Conservation (phyloP, 192 early-diverging fungal genomes). For the Powellomyces hirtus region DNA sequence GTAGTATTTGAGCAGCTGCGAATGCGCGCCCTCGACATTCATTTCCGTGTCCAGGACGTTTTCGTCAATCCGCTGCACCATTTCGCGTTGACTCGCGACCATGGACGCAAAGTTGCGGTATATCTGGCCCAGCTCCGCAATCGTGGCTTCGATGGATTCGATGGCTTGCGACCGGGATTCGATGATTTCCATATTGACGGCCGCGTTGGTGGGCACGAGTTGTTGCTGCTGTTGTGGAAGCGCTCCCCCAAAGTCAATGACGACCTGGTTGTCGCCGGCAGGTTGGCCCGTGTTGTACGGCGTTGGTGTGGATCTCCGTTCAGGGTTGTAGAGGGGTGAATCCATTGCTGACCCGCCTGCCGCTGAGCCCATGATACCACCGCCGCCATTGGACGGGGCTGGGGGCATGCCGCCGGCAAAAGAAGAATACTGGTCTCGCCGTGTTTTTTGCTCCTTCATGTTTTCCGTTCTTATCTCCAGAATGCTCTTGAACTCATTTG, state of each 20-base stretch:
- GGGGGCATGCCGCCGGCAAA: slow-evolving; percentile 30
- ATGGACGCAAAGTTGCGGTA: slow-evolving; percentile 84
- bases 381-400: background rate
- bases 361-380: slow-evolving; percentile 5
- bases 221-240: slow-evolving; percentile 55
- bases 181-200: slow-evolving; percentile 72
- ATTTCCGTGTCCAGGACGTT: slow-evolving; percentile 90
- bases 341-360: background rate
- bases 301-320: slow-evolving; percentile 27
- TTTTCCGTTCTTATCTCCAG: slow-evolving; percentile 95
- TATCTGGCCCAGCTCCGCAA: slow-evolving; percentile 90
- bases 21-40: slow-evolving; percentile 88
- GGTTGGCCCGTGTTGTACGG: background rate
- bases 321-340: slow-evolving; percentile 63
- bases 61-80: slow-evolving; percentile 89
- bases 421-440: slow-evolving; percentile 84
- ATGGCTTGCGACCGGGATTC: slow-evolving; percentile 88
- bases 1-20: slow-evolving; percentile 89
- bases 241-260: slow-evolving; percentile 50
- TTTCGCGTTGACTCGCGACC: slow-evolving; percentile 83
- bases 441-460: slow-evolving; percentile 86
- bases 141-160: slow-evolving; percentile 94
- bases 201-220: slow-evolving; percentile 53
- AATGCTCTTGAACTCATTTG: slow-evolving; percentile 89
- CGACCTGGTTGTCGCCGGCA: slow-evolving; percentile 15